Percentiles rank a stretch among this genome's conserved stretches.
Conservation (phyloP, 257 asterid species). For the Penstemon newberryi region DNA sequence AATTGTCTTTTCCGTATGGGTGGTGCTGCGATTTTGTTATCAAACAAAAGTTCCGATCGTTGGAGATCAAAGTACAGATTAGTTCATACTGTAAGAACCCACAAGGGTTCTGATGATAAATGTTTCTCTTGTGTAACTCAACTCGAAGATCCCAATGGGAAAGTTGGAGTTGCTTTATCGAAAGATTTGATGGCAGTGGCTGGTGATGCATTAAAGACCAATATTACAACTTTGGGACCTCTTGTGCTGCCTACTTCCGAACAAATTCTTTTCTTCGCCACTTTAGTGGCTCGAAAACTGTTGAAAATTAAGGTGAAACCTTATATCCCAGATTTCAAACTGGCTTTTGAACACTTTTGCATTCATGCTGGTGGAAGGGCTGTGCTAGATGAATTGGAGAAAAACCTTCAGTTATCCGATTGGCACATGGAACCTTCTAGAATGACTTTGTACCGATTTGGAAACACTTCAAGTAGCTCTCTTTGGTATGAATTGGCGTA, state of each 20-base stretch:
- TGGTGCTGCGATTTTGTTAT: conserved; percentile 62
- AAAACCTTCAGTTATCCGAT: conserved; percentile 62
- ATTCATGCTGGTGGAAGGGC: conserved; percentile 91
- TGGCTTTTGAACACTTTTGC: conserved; percentile 87
- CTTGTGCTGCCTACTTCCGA: conserved; percentile 81
- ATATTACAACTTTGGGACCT: conserved; percentile 74
- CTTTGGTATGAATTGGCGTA: conserved; percentile 77
- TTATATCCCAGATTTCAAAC: conserved; percentile 71
- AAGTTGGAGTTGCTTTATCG: conserved; percentile 63
- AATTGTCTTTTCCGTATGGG: conserved; percentile 64
- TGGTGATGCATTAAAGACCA: conserved; percentile 72
- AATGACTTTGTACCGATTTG: conserved; percentile 74
- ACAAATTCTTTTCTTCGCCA: conserved; percentile 69
- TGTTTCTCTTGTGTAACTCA: conserved; percentile 72
- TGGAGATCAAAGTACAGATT: conserved; percentile 60
- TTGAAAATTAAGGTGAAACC: conserved; percentile 74
- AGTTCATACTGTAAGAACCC: conserved; percentile 77
- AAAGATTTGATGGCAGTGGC: conserved; percentile 82
- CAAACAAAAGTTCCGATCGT: conserved; percentile 61
- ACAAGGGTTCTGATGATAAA: conserved; percentile 69
- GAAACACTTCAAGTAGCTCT: conserved; percentile 86
- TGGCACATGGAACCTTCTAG: conserved; percentile 90
- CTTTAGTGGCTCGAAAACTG: conserved; percentile 55
- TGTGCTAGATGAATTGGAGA: conserved; percentile 76
- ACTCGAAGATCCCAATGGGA: conserved; percentile 60